Percentiles rank a stretch among this genome's conserved stretches.
Evolutionary conservation across 2,329 filamentous ascomycete genomes (phyloP).

Genomic region (Cladophialophora psammophila): DNA sequence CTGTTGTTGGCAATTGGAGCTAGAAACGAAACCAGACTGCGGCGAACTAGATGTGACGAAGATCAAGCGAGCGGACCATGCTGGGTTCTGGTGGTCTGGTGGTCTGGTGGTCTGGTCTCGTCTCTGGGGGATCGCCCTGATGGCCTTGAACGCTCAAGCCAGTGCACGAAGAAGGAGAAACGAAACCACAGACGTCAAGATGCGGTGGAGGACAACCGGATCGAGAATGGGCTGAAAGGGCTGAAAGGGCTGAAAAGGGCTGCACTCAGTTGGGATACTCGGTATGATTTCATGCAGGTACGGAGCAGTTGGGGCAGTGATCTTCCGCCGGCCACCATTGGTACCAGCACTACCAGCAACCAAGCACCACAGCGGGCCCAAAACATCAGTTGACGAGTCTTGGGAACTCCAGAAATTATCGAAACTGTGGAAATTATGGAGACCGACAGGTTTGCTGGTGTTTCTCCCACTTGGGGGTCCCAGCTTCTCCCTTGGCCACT

Average conservation of each 20-base stretch:
- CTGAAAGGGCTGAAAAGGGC: neutral
- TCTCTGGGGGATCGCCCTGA: neutral
- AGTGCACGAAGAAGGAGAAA: neutral
- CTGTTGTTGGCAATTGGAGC: neutral
- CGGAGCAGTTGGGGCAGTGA: neutral
- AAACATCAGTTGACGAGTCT: neutral
- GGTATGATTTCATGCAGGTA: conserved; percentile 16
- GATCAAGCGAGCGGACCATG: conserved; percentile 2
- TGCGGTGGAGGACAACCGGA: conserved; percentile 1
- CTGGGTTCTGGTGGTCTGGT: conserved; percentile 1
- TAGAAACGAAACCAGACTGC: neutral
- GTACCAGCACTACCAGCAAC: neutral
- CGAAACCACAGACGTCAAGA: conserved; percentile 19
- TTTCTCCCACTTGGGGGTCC: neutral
- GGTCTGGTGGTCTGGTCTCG: neutral
- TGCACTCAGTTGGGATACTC: neutral
- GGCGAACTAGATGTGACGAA: conserved; percentile 3
- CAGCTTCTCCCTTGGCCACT: neutral
- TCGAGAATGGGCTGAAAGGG: neutral
- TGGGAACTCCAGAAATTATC: neutral
- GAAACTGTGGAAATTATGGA: neutral
- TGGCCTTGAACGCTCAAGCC: neutral
- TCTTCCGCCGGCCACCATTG: conserved; percentile 1
- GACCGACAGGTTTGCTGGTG: neutral
- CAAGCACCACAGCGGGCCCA: conserved; percentile 1